Percentiles rank a stretch among this genome's conserved stretches.
These are phyloP conservation scores for Phytophthora pisi DNA, from an alignment of 352 stramenopile species.

Conservation along the genomic window DNA sequence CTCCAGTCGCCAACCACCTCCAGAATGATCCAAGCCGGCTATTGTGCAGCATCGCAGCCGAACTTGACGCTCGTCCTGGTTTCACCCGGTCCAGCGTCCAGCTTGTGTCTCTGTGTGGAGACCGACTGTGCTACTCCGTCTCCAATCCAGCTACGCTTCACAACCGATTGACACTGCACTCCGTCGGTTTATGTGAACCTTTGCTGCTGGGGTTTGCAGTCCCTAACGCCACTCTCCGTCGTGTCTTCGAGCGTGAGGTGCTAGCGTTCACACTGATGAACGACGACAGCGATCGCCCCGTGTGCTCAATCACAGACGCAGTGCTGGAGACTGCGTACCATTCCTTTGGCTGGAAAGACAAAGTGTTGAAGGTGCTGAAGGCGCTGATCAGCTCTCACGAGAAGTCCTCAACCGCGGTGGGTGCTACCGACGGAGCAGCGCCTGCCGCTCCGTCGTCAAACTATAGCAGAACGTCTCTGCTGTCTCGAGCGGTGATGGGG, in stretches of 20 bases:
- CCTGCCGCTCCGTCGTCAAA: constrained; percentile 29
- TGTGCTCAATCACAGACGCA: constrained; percentile 52
- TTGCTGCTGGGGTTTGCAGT: constrained; percentile 52
- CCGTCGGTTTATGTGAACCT: constrained; percentile 56
- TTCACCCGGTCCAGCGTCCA: constrained; percentile 34
- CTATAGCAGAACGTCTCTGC: constrained; percentile 48
- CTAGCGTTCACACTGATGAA: constrained; percentile 55
- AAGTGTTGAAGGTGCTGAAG: constrained; percentile 52
- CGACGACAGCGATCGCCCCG: constrained; percentile 41
- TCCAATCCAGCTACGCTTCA: constrained; percentile 46
- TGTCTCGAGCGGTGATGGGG: constrained; percentile 45
- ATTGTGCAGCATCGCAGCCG: constrained; percentile 32
- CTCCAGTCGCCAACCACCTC: constrained; percentile 38
- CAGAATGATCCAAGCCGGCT: constrained; percentile 17
- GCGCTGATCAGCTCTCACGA: constrained; percentile 33
- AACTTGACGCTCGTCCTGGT: constrained; percentile 15
- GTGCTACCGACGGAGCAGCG: constrained; percentile 14
- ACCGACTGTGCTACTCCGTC: constrained; percentile 64
- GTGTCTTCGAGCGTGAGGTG: constrained; percentile 68
- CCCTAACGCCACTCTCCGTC: constrained; percentile 43
- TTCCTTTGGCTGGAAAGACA: constrained; percentile 64
- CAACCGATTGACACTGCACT: constrained; percentile 45
- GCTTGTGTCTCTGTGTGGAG: constrained; percentile 52
- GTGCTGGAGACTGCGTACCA: constrained; percentile 55
- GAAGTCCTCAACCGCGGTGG: constrained; percentile 13